Percentiles rank a stretch among this genome's conserved stretches.
phyloP scores from a whole-genome alignment of 306 rosid genomes.

The Elaeagnus macrophylla region DNA sequence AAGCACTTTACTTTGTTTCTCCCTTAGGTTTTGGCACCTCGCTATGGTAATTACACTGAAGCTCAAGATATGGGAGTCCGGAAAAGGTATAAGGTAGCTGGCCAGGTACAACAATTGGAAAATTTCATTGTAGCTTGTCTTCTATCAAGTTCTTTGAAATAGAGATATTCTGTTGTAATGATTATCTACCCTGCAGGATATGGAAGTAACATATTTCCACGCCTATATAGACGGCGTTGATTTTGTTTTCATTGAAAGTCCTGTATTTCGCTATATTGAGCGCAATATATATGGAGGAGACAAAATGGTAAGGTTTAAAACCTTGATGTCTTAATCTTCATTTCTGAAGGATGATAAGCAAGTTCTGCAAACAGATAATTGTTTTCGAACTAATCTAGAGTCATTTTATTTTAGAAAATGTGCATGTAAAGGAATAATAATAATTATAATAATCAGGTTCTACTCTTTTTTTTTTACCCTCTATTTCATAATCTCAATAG shows the following conservation, averaged over 20 bases:
- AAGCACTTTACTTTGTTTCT: slow-evolving; percentile 12
- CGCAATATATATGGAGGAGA: slow-evolving; percentile 65
- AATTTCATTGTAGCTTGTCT: slow-evolving; percentile 15
- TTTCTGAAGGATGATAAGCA: slow-evolving; percentile 7
- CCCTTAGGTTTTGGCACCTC: slow-evolving; percentile 70
- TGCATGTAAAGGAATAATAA: not conserved
- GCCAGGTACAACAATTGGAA: slow-evolving; percentile 54
- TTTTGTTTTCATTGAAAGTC: slow-evolving; percentile 66
- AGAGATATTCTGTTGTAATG: slow-evolving; percentile 5
- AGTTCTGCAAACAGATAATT: not conserved
- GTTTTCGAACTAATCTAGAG: not conserved
- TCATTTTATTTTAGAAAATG: not conserved
- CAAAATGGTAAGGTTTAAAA: slow-evolving; percentile 46
- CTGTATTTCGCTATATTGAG: slow-evolving; percentile 41
- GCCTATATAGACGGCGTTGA: slow-evolving; percentile 84
- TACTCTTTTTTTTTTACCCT: too few relatives aligned
- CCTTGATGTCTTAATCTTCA: slow-evolving; percentile 7
- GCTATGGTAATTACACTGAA: slow-evolving; percentile 56
- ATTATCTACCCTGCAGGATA: slow-evolving; percentile 46
- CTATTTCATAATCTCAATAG: too few relatives aligned
- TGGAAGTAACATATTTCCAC: slow-evolving; percentile 69
- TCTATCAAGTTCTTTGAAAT: slow-evolving; percentile 1
- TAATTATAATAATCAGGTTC: too few relatives aligned
- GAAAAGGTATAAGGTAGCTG: slow-evolving; percentile 58
- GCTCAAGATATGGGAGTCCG: slow-evolving; percentile 50